Base-by-base conservation (phyloP, 164 flowering plant species). In the Kalanchoe fedtschenkoi region DNA sequence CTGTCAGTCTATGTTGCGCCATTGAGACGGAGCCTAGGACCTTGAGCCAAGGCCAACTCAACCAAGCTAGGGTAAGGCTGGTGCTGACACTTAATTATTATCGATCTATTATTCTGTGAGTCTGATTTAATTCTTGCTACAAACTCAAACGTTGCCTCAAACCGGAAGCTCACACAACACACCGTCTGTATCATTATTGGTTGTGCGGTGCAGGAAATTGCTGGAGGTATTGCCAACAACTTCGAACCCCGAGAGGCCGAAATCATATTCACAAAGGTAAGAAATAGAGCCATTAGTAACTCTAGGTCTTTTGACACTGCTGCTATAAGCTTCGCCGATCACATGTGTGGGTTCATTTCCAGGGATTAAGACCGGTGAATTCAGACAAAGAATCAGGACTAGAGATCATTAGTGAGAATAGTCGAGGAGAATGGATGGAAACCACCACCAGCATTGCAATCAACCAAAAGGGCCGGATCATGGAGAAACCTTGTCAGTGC, bases 11-110 rank as follows among this genome's bases (percentile, higher is more conserved):
- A 10, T 82, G 80, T 67, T 83, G 83, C 67, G 63, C 83, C 37
- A 81, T 85, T 58, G 91, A 85, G 58, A 60, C 69, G 76, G 91
- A 85, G 75, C 91, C 87, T 7, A 77, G 70, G 64, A 85, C 91
- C 60, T 69, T 85, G 74, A 81, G 67, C 17, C 62, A 66, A 70
- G 77, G 76, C 10, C 75, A 74, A 30, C 69, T 85, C 70, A 65
- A 66, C 69, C 69, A 71, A 58, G 87, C 81, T 17, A 74, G 82
- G 78, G 90, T 85, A 75, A 51, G 14, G 37, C 34, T n/a, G 2
- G n/a, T 9, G n/a, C n/a, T n/a, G n/a, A n/a, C 1, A 37, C 17
- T 10, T 62, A 13, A 34, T 26, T 21, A 0, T n/a, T n/a, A n/a
- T n/a, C n/a, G n/a, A n/a, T n/a, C n/a, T n/a, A n/a, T n/a, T n/a